A percentile compares a stretch with the other conserved stretches of the same genome.
Conservation (phyloP, 805 yeast species). For the Clavispora phyllophila region DNA sequence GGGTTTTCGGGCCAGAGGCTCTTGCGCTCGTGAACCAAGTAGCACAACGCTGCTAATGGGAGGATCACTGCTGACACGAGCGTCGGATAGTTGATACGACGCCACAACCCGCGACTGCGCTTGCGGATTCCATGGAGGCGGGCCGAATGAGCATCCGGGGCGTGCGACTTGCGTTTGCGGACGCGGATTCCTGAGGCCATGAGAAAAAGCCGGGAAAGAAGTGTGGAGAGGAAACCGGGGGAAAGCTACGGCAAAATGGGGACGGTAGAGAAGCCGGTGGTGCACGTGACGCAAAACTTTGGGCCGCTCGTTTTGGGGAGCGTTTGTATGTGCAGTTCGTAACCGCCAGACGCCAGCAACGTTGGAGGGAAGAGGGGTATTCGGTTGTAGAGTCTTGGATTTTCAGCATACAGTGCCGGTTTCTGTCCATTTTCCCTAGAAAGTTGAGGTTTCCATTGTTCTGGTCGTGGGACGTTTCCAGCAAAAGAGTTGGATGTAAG, state of each 20-base stretch:
- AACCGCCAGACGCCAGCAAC: no score
- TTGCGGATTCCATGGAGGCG: conserved; percentile 31
- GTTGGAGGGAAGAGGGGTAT: no score
- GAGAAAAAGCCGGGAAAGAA: neutral
- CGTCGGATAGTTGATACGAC: conserved; percentile 32
- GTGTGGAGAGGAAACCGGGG: neutral
- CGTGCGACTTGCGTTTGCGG: neutral
- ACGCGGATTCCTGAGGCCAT: neutral
- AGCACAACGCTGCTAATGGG: conserved; percentile 27
- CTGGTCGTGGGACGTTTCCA: no score
- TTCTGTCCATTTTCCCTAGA: no score
- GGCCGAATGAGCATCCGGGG: conserved; percentile 7
- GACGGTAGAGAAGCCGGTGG: neutral
- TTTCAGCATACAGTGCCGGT: no score
- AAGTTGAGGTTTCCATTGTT: no score
- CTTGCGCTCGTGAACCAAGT: conserved; percentile 17
- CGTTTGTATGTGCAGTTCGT: no score
- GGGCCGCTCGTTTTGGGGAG: neutral
- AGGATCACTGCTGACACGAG: conserved; percentile 29
- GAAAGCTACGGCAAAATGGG: neutral
- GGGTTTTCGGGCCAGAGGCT: conserved; percentile 24
- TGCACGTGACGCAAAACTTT: neutral
- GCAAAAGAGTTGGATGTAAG: no score
- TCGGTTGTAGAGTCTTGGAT: no score
- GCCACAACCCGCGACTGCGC: conserved; percentile 31